These are phyloP conservation scores for Coleophoma crateriformis DNA, from an alignment of 2,329 filamentous ascomycete genomes.

Conservation along the genomic window DNA sequence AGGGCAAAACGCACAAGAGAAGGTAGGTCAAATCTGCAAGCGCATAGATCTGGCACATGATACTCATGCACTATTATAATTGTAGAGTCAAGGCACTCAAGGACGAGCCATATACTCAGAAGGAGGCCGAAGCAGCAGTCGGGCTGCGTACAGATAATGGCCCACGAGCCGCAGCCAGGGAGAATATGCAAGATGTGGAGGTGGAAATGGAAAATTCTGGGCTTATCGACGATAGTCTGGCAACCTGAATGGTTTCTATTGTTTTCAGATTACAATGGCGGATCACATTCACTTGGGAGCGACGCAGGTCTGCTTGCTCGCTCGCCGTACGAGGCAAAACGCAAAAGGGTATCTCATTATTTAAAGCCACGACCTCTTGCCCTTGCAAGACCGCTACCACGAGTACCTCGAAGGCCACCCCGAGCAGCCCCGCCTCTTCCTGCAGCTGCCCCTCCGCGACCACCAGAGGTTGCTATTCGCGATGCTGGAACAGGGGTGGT, in stretches of 20 bases:
- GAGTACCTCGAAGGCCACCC: constrained; percentile 23
- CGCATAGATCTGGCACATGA: too few relatives aligned
- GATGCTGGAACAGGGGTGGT: constrained; percentile 24
- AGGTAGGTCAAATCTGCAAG: constrained; percentile 44
- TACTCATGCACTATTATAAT: neutral
- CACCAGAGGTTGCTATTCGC: constrained; percentile 16
- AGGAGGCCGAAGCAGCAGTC: constrained; percentile 75
- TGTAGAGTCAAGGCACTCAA: constrained; percentile 72
- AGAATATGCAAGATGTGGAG: constrained; percentile 29
- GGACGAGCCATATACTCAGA: constrained; percentile 82
- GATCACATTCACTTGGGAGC: too few relatives aligned
- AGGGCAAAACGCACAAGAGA: constrained; percentile 91
- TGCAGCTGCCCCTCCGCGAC: constrained; percentile 18
- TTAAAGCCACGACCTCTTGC: constrained; percentile 21
- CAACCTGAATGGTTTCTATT: constrained; percentile 9
- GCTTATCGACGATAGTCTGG: constrained; percentile 12
- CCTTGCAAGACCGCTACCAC: constrained; percentile 27
- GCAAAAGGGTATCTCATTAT: constrained; percentile 1
- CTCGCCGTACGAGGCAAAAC: neutral
- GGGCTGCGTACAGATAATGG: constrained; percentile 69
- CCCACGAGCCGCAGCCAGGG: constrained; percentile 28
- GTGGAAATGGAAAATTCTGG: constrained; percentile 33
- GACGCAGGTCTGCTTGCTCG: too few relatives aligned
- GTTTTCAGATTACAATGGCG: neutral
- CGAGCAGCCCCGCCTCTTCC: constrained; percentile 24